A percentile compares a stretch with the other conserved stretches of the same genome.
Conservation (phyloP, 176 grass and related monocot species). For the Ensete glaucum region DNA sequence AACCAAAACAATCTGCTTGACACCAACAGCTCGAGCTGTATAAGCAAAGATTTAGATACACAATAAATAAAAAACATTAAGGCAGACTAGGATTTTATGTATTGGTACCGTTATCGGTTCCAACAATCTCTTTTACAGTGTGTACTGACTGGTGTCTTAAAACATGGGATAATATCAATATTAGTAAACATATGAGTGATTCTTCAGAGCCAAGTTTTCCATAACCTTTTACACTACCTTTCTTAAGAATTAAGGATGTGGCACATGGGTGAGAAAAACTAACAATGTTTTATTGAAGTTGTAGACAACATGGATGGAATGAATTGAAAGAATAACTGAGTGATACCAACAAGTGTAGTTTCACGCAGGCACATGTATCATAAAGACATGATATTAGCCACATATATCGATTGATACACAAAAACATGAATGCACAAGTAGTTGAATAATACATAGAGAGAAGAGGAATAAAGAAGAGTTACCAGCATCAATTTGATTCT, state of each 20-base stretch:
- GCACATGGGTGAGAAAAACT: not conserved
- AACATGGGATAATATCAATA: too few species aligned
- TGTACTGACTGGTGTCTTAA: too few species aligned
- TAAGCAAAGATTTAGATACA: slow-evolving; percentile 8
- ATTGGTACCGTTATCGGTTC: too few species aligned
- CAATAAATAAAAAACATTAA: too few species aligned
- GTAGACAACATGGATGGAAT: too few species aligned
- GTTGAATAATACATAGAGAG: not conserved
- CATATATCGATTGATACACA: not conserved
- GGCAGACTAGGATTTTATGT: too few species aligned
- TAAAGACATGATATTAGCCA: not conserved
- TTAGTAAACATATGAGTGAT: not conserved
- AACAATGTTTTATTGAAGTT: not conserved
- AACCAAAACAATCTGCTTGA: slow-evolving; percentile 73
- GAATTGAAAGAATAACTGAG: not conserved
- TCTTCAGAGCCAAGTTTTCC: not conserved
- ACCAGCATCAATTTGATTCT: slow-evolving; percentile 93
- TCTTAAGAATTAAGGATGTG: not conserved
- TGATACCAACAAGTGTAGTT: not conserved
- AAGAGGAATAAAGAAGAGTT: slow-evolving; percentile 4
- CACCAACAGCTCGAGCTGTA: slow-evolving; percentile 57
- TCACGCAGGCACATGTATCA: not conserved
- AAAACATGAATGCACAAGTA: not conserved
- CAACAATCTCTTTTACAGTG: too few species aligned
- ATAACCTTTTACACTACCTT: not conserved